Evolutionary conservation across 305 asterid genomes (phyloP).

Genomic region (Fraxinus paxiana): DNA sequence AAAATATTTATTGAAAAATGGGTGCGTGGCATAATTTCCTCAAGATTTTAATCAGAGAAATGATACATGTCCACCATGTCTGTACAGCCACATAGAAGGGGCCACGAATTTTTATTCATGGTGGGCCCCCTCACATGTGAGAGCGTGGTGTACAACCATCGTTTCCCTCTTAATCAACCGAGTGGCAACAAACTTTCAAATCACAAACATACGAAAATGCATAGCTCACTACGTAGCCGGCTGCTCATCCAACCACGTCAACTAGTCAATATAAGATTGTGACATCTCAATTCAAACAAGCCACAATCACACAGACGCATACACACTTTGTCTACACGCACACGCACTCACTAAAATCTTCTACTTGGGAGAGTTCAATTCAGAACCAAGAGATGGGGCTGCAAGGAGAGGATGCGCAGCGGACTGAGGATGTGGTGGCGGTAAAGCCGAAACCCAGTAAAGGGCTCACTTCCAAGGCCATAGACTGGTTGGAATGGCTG

Average conservation of each 20-base stretch:
- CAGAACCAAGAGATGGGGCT: conserved; percentile 29
- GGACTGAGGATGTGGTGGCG: conserved; percentile 35
- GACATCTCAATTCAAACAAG: conserved; percentile 15
- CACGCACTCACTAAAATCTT: neutral
- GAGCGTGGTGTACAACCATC: too few relatives aligned
- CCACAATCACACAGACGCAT: conserved; percentile 17
- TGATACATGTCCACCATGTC: too few relatives aligned
- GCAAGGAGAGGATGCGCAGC: conserved; percentile 26
- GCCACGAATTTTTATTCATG: too few relatives aligned
- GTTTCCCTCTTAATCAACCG: too few relatives aligned
- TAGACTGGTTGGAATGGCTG: conserved; percentile 67
- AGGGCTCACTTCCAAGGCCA: conserved; percentile 58
- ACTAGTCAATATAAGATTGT: neutral
- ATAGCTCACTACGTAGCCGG: neutral
- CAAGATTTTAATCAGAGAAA: too few relatives aligned
- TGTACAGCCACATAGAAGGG: too few relatives aligned
- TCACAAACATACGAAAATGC: neutral
- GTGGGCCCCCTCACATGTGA: too few relatives aligned
- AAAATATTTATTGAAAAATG: too few relatives aligned
- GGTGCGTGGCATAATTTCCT: too few relatives aligned
- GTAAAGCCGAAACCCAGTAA: conserved; percentile 64
- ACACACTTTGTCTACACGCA: neutral
- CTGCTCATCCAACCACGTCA: neutral
- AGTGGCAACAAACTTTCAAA: neutral
- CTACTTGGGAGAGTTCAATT: neutral